A percentile compares a stretch with the other conserved stretches of the same genome.
Conservation (phyloP, 2,329 filamentous ascomycete species). For the Trichoderma koningii region DNA sequence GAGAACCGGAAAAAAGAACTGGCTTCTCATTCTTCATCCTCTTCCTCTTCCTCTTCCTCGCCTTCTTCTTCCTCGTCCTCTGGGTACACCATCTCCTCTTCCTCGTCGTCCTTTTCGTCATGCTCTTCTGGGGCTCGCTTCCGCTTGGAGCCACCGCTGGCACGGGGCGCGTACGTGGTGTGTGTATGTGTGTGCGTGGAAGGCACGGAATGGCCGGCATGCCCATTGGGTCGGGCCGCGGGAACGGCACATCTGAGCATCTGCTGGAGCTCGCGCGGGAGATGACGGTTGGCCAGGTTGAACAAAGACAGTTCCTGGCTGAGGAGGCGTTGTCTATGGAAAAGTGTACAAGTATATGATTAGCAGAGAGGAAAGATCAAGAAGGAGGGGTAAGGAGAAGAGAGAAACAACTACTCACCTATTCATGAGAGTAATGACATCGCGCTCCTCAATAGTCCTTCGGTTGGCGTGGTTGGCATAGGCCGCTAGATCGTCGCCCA, state of each 20-base stretch:
- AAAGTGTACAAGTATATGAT: slow-evolving; percentile 3
- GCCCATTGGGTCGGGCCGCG: slow-evolving; percentile 47
- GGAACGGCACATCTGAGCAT: slow-evolving; percentile 69
- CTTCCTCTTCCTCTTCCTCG: neutral
- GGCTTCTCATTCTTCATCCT: slow-evolving; percentile 29
- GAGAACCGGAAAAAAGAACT: neutral
- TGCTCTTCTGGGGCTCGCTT: slow-evolving; percentile 37
- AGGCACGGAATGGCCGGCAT: no score
- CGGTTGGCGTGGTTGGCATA: slow-evolving; percentile 82
- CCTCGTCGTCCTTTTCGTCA: neutral
- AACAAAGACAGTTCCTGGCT: slow-evolving; percentile 73
- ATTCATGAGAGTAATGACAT: slow-evolving; percentile 79
- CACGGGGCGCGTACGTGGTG: neutral
- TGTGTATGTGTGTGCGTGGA: no score
- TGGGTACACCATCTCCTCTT: slow-evolving; percentile 16
- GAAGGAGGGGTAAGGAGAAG: slow-evolving; percentile 30
- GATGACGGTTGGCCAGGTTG: slow-evolving; percentile 78
- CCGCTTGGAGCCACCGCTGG: slow-evolving; percentile 35
- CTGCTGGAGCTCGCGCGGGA: slow-evolving; percentile 80
- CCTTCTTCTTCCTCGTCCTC: slow-evolving; percentile 10
- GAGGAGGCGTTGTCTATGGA: slow-evolving; percentile 72
- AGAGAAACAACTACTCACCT: slow-evolving; percentile 59
- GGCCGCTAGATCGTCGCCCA: slow-evolving; percentile 74
- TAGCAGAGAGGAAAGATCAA: neutral
- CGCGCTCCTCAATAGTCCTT: slow-evolving; percentile 82